Conservation (phyloP, 2,329 filamentous ascomycete species). For the Aphanocladium album region DNA sequence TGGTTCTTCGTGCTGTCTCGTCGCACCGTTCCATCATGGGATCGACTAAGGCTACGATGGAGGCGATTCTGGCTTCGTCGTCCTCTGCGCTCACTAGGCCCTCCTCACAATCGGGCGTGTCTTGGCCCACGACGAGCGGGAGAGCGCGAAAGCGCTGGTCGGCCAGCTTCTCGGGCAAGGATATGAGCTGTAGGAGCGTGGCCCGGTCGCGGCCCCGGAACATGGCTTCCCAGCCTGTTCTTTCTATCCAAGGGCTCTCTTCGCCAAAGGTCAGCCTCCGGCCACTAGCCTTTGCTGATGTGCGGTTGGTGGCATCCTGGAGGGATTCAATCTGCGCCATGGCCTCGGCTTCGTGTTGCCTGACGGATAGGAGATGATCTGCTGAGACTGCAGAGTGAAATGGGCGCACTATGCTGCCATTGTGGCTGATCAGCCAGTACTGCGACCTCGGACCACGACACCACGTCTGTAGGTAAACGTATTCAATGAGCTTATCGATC, state of each 20-base stretch:
- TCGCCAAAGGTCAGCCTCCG: not conserved
- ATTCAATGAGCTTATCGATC: not conserved
- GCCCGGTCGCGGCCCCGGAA: not conserved
- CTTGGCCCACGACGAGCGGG: no score
- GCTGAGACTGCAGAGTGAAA: no score
- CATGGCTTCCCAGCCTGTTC: not conserved
- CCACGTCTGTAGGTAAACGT: not conserved
- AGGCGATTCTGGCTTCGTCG: not conserved
- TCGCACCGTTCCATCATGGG: not conserved
- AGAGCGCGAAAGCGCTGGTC: no score
- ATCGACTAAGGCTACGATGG: not conserved
- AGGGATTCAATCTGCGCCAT: no score
- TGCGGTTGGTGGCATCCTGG: no score
- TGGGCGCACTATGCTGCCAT: not conserved
- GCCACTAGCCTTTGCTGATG: no score
- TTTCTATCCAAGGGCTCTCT: not conserved
- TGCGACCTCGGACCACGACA: not conserved
- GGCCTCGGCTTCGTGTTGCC: not conserved
- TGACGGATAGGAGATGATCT: not conserved
- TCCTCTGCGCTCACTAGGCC: not conserved
- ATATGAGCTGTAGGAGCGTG: not conserved
- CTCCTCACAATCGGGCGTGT: no score
- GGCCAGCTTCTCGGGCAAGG: not conserved
- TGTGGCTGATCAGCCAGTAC: not conserved
- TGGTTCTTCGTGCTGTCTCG: not conserved